These are phyloP conservation scores for Hypoxylon lienhwacheense DNA, from an alignment of 495 filamentous ascomycete species.

Conservation along the genomic window DNA sequence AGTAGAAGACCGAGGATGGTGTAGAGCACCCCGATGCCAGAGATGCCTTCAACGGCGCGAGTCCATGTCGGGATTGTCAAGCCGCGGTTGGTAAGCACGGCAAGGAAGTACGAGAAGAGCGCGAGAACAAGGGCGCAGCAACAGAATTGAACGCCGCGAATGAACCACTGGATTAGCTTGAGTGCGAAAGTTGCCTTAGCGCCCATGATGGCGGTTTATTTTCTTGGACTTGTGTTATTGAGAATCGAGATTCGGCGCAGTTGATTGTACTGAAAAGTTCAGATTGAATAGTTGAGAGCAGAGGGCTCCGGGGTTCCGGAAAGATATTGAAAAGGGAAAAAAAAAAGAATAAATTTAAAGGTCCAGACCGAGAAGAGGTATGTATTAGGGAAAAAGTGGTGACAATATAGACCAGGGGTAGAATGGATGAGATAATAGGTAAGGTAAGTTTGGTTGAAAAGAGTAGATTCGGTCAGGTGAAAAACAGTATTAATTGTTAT, in stretches of 20 bases:
- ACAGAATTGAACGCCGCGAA: constrained; percentile 72
- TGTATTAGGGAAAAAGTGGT: constrained; percentile 5
- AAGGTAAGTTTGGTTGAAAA: too few relatives aligned
- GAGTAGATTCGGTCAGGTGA: too few relatives aligned
- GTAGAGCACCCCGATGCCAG: constrained; percentile 73
- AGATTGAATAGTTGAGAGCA: neutral
- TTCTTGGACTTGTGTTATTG: constrained; percentile 24
- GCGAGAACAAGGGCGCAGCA: constrained; percentile 72
- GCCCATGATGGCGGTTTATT: constrained; percentile 42
- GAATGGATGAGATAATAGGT: constrained; percentile 19
- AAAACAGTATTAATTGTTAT: neutral
- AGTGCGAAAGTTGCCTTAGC: constrained; percentile 57
- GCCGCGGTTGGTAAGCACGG: constrained; percentile 60
- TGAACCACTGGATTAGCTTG: constrained; percentile 61
- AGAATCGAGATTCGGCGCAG: constrained; percentile 27
- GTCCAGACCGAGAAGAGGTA: constrained; percentile 6
- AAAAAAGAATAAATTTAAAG: too few relatives aligned
- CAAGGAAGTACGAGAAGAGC: constrained; percentile 77
- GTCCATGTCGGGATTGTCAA: constrained; percentile 62
- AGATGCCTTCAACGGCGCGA: constrained; percentile 79
- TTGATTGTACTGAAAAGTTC: constrained; percentile 29
- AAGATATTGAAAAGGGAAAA: constrained; percentile 3
- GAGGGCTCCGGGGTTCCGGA: constrained; percentile 5
- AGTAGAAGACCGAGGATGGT: constrained; percentile 67
- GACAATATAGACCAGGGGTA: constrained; percentile 6